Evolutionary conservation across 306 rosid genomes (phyloP).

Genomic region (Cyclanthera cordifolia): DNA sequence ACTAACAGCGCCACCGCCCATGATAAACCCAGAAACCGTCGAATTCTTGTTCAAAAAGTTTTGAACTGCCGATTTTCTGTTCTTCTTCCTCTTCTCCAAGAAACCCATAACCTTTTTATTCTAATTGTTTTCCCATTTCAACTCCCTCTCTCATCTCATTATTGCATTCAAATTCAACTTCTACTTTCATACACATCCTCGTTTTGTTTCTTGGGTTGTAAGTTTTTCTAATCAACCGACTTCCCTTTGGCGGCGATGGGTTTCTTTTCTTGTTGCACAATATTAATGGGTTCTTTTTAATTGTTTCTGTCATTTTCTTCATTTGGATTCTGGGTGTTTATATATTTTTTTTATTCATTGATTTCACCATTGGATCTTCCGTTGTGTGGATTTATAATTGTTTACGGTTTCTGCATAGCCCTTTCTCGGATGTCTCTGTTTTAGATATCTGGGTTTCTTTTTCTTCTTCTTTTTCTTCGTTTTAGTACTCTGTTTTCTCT

Average conservation of each 20-base stretch:
- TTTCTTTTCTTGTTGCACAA: background rate
- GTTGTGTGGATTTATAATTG: background rate
- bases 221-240: conserved; percentile 3
- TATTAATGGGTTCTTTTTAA: conserved; percentile 9
- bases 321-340: background rate
- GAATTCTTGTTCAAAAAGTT: background rate
- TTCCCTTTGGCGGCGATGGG: conserved; percentile 2
- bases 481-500: background rate
- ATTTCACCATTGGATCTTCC: background rate
- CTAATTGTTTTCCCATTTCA: background rate
- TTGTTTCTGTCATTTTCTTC: background rate
- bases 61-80: background rate
- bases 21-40: background rate
- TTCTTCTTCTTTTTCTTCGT: background rate
- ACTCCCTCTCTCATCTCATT: background rate
- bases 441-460: background rate
- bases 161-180: background rate
- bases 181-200: background rate
- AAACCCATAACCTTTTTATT: background rate
- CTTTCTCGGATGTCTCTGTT: background rate
- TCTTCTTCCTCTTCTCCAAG: conserved; percentile 15
- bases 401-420: background rate
- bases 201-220: background rate
- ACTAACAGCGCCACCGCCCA: conserved; percentile 16
- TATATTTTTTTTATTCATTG: background rate